A percentile compares a stretch with the other conserved stretches of the same genome.
Conservation (phyloP, 352 stramenopile species). For the Phytophthora foliorum region DNA sequence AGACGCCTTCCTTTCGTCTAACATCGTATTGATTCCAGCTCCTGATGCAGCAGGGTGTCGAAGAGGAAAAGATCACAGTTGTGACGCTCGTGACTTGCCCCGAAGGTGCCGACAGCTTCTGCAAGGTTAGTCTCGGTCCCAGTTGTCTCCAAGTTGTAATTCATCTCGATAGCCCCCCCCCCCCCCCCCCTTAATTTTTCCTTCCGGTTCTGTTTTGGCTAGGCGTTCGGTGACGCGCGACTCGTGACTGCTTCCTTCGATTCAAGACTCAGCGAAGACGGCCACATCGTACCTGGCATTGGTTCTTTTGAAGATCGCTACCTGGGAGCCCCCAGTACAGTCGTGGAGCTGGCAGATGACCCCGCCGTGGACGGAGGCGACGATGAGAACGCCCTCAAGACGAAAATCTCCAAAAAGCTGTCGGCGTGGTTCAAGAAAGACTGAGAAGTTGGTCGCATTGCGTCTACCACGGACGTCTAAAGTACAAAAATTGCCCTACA, state of each 20-base stretch:
- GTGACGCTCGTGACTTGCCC: constrained; percentile 85
- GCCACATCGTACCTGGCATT: constrained; percentile 78
- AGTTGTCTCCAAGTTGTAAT: not conserved
- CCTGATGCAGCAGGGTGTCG: constrained; percentile 74
- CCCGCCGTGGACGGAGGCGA: constrained; percentile 24
- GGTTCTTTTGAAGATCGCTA: constrained; percentile 85
- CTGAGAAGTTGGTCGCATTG: constrained; percentile 8
- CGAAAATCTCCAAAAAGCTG: constrained; percentile 53
- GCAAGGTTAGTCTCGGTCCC: constrained; percentile 51
- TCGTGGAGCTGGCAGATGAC: constrained; percentile 51
- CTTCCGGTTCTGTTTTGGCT: not conserved
- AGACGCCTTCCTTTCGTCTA: constrained; percentile 1
- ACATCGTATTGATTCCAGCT: constrained; percentile 43
- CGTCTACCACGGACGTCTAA: constrained; percentile 1
- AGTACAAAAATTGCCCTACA: constrained; percentile 5
- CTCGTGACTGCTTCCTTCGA: constrained; percentile 87
- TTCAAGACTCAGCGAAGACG: constrained; percentile 57
- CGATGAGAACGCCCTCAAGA: constrained; percentile 49
- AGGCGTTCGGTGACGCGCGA: constrained; percentile 77
- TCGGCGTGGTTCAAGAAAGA: constrained; percentile 49
- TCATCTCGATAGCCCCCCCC: constrained; percentile 4
- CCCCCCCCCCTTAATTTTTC: constrained; percentile 5
- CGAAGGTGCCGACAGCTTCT: constrained; percentile 83
- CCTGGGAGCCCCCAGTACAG: constrained; percentile 41
- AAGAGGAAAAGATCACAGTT: constrained; percentile 83